These are phyloP conservation scores for Saccharomycopsis fibuligera DNA, from an alignment of 805 yeast species.

Conservation along the genomic window DNA sequence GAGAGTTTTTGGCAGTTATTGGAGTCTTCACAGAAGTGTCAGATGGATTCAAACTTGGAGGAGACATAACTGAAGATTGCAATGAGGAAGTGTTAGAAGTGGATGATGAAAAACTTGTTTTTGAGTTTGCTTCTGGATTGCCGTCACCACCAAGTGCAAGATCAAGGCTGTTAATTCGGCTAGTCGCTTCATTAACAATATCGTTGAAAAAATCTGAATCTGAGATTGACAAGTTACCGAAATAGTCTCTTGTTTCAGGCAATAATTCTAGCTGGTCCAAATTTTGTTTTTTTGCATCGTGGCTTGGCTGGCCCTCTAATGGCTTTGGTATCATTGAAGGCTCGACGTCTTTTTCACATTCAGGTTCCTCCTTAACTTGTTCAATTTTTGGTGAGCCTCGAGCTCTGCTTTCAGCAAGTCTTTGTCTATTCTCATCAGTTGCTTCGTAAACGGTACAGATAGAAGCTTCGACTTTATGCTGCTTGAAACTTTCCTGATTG, in stretches of 20 bases:
- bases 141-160: neutral
- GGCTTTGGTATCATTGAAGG: too few species aligned
- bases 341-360: too few species aligned
- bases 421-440: neutral
- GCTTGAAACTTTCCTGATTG: too few species aligned
- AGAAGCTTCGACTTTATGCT: too few species aligned
- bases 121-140: neutral
- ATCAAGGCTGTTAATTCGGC: constrained; percentile 5
- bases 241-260: constrained; percentile 6
- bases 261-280: too few species aligned
- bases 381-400: too few species aligned
- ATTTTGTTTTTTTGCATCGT: too few species aligned
- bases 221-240: constrained; percentile 8
- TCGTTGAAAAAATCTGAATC: constrained; percentile 7
- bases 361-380: too few species aligned
- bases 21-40: neutral
- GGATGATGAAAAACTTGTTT: neutral
- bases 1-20: neutral
- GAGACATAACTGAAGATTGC: constrained; percentile 8
- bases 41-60: neutral
- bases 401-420: too few species aligned
- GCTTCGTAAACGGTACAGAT: neutral
- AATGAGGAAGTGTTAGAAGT: constrained; percentile 4
- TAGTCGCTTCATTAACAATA: constrained; percentile 12
- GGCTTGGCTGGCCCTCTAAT: too few species aligned